These are phyloP conservation scores for Venturia pyrina DNA, from an alignment of 2,329 filamentous ascomycete species.

Conservation along the genomic window DNA sequence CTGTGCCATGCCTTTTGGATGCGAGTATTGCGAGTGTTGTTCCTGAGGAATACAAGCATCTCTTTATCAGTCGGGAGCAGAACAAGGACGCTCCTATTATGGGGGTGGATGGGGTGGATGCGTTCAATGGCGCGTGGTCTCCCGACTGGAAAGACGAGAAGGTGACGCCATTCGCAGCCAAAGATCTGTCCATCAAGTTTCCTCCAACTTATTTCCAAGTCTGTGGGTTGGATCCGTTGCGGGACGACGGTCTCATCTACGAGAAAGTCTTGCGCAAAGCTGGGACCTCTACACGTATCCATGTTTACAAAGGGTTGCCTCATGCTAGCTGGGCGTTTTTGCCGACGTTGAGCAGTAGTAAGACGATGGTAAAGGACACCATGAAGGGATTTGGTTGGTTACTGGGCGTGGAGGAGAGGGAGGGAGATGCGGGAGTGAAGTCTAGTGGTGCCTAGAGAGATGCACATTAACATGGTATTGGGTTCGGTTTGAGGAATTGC, in stretches of 20 bases:
- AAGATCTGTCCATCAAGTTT: conserved; percentile 1
- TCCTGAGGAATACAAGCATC: neutral
- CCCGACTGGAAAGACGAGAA: neutral
- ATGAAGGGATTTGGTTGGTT: neutral
- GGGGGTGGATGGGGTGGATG: neutral
- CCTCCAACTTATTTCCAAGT: conserved; percentile 14
- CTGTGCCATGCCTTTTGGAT: conserved; percentile 3
- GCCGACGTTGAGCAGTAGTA: neutral
- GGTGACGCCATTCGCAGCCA: neutral
- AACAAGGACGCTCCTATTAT: conserved; percentile 5
- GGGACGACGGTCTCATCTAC: conserved; percentile 14
- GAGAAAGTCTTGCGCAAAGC: conserved; percentile 14
- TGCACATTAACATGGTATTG: too few relatives aligned
- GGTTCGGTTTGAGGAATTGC: too few relatives aligned
- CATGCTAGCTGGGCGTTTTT: conserved; percentile 1
- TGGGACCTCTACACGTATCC: neutral
- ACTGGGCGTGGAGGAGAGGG: neutral
- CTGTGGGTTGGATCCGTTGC: conserved; percentile 14
- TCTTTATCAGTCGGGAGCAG: conserved; percentile 1
- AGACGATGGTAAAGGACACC: neutral
- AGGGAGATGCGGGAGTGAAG: neutral
- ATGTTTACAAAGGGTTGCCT: neutral
- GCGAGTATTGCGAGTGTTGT: neutral
- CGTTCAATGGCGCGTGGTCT: neutral
- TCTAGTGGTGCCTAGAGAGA: neutral